A percentile compares a stretch with the other conserved stretches of the same genome.
These are phyloP conservation scores for Botrytis pseudocinerea DNA, from an alignment of 2,329 filamentous ascomycete genomes.

Conservation along the genomic window DNA sequence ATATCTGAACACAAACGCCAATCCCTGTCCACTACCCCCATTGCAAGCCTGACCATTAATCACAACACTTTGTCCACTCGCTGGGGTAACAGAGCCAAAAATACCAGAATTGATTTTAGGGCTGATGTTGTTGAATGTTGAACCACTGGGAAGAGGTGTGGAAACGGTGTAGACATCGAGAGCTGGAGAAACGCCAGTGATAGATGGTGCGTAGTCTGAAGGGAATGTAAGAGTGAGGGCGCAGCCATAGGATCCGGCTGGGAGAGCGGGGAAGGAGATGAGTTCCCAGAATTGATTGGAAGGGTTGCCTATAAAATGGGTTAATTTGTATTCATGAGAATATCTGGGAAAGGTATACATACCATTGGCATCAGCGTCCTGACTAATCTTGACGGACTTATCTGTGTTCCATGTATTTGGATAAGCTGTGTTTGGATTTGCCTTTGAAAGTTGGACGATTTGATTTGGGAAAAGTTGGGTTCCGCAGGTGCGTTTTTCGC, in stretches of 20 bases:
- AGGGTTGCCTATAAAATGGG: neutral
- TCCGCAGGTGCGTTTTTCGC: constrained; percentile 18
- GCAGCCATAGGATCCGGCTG: constrained; percentile 18
- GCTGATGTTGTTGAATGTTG: constrained; percentile 22
- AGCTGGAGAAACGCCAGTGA: constrained; percentile 11
- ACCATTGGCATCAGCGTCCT: constrained; percentile 14
- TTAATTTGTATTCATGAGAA: neutral
- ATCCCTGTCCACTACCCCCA: constrained; percentile 10
- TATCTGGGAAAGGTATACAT: neutral
- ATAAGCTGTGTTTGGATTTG: neutral
- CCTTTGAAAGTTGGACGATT: constrained; percentile 19
- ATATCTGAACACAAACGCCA: constrained; percentile 25
- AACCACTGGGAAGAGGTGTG: constrained; percentile 7
- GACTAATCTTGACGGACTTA: constrained; percentile 9
- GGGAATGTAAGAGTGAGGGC: constrained; percentile 15
- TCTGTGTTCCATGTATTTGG: constrained; percentile 15
- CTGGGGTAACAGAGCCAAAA: constrained; percentile 24
- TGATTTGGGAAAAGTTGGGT: constrained; percentile 9
- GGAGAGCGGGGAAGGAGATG: constrained; percentile 6
- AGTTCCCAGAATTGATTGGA: constrained; percentile 7
- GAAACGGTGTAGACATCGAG: constrained; percentile 22
- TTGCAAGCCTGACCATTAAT: constrained; percentile 23
- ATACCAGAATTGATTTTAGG: constrained; percentile 8
- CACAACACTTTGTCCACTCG: constrained; percentile 7
- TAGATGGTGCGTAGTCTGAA: neutral